Base-by-base conservation (phyloP, 148 eudicot genomes). In the Polygonum maritimum region DNA sequence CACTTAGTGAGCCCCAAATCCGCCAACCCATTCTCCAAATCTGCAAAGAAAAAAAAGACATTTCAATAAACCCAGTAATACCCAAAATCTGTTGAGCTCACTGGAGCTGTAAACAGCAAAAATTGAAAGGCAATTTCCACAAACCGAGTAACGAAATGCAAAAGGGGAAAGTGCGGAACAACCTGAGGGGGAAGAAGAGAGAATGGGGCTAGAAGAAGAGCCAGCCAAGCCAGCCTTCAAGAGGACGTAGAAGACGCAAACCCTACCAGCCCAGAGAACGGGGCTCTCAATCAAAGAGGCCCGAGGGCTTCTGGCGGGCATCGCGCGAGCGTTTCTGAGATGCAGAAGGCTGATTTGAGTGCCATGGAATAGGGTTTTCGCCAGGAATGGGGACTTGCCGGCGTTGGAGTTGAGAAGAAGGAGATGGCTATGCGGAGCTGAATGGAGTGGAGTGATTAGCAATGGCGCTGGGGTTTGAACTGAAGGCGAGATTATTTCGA, bases 161-260 rank as follows among this genome's bases (percentile, higher is more conserved):
- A 15, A 65, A 35, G 41, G 70, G 70, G 26, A 26, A 58, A 15
- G 26, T 2, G 31, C n/a, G 63, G 12, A n/a, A 44, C 62, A 40
- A 72, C 44, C 40, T 69, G 72, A 21, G 38, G 54, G 35, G 7
- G 75, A 75, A 21, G 7, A 58, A 69, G 96, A 83, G 71, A 88
- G 63, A 72, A 92, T 47, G 57, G 99, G 97, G 79, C 81, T 90
- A 33, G 88, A 48, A 15, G 82, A 83, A 82, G 99, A 95, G 85
- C 99, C 99, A 85, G 94, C 99, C 14, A 92, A 77, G 31, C 99
- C 99, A 85, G 97, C 76, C 77, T 95, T 91, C 79, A 95, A 77
- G 31, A 95, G 96, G 78, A 92, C 94, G 81, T 95, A 95, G 75
- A 81, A 91, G n/a, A 91, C 79, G 76, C 96, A 95, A 81, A 95